Base-by-base conservation (phyloP, 2,329 filamentous ascomycete species). In the Lecanicillium sp. region DNA sequence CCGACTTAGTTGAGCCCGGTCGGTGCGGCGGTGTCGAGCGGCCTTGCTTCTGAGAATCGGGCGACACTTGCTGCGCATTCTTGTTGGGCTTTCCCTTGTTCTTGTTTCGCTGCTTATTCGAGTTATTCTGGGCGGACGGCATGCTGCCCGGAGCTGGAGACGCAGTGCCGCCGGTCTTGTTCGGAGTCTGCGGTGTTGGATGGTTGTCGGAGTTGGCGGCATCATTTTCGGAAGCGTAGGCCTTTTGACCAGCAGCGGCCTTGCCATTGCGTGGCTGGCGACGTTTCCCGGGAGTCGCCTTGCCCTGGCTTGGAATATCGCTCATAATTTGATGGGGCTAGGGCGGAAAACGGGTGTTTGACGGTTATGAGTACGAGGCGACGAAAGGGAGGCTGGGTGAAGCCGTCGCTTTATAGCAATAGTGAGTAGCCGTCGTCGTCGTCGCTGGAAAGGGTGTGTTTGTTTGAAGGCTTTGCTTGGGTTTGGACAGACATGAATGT, bases 211-310 rank as follows among this genome's bases (percentile, higher is more conserved):
- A 42, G 29, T 44, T 48, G 31, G 47, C 48, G 27, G 49, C 57
- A 48, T 78, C 75, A 48, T 71, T 76, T 53, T 78, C 75, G 4
- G 75, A 78, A 17, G 70, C 73, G 49, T 78, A 77, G n/a, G 65
- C 67, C 55, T 72, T 77, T 43, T 68, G 68, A 25, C n/a, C n/a
- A 9, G 58, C 59, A 13, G 65, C 58, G 48, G 46, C 50, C 53
- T 47, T 65, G 54, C 46, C 64, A 55, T 53, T 59, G 48, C 52
- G 67, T 60, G 48, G 65, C 52, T 59, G 54, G 37, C 57, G 54
- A 29, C 59, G 60, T 29, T 60, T 60, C 29, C 51, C 53, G 20
- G 62, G 55, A 33, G 59, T 63, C 20, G 52, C 51, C 42, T 55
- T 58, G 35, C 50, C 43, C 42, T 58, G 59, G 41, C 52, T 51